Evolutionary conservation across 2,329 filamentous ascomycete species (phyloP).

Genomic region (Paecilomyces fulvus): DNA sequence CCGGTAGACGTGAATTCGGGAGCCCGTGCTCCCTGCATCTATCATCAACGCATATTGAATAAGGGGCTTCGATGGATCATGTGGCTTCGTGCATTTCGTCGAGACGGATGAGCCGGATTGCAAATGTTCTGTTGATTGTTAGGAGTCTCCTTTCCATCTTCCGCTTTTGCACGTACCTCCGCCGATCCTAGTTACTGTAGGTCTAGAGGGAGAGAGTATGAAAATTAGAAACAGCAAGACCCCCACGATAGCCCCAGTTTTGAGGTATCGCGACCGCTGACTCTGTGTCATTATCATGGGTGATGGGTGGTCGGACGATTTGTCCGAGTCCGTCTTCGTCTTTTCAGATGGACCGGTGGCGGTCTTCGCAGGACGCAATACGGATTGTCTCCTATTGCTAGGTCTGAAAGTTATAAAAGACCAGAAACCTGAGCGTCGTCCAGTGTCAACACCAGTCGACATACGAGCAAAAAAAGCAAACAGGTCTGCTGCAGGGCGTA

Average conservation of each 20-base stretch:
- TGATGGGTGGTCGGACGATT: slow-evolving; percentile 25
- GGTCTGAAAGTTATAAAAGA: slow-evolving; percentile 44
- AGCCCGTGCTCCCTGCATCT: slow-evolving; percentile 94
- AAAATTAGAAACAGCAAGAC: slow-evolving; percentile 51
- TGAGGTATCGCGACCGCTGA: slow-evolving; percentile 52
- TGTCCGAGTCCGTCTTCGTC: slow-evolving; percentile 32
- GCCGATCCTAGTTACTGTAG: slow-evolving; percentile 14
- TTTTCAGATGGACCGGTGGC: slow-evolving; percentile 40
- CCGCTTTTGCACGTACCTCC: slow-evolving; percentile 11
- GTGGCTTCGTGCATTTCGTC: slow-evolving; percentile 71
- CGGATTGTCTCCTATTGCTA: slow-evolving; percentile 43
- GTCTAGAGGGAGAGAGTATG: slow-evolving; percentile 40
- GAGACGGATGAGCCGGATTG: slow-evolving; percentile 45
- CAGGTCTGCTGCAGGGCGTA: slow-evolving; percentile 13
- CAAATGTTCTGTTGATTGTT: slow-evolving; percentile 11
- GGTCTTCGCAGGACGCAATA: slow-evolving; percentile 40
- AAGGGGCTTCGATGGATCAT: slow-evolving; percentile 80
- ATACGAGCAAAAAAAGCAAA: slow-evolving; percentile 35
- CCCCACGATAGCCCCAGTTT: slow-evolving; percentile 52
- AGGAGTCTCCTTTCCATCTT: neutral
- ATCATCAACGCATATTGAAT: slow-evolving; percentile 99
- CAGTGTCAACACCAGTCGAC: slow-evolving; percentile 47
- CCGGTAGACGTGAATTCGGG: slow-evolving; percentile 95
- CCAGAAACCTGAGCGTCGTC: slow-evolving; percentile 43
- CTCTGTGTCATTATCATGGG: slow-evolving; percentile 52